These are phyloP conservation scores for Udeniomyces megalosporus DNA, from an alignment of 768 basidiomycete genomes.

Conservation along the genomic window DNA sequence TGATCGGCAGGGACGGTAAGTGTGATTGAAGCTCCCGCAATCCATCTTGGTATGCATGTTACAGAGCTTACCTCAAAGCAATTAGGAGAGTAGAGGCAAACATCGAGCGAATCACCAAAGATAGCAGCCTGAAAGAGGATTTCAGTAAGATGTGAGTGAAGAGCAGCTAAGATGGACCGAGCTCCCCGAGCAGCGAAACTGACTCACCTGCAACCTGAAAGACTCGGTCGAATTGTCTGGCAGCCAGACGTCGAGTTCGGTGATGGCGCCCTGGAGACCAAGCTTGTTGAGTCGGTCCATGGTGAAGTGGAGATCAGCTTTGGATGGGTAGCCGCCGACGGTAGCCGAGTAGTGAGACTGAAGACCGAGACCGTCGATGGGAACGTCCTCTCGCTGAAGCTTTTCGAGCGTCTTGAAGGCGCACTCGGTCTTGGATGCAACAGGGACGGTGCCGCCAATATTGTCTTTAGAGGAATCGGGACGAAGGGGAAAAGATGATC, in stretches of 20 bases:
- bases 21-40: too few relatives aligned
- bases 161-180: too few relatives aligned
- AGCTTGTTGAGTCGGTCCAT: conserved; percentile 3
- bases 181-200: too few relatives aligned
- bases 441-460: neutral
- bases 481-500: too few relatives aligned
- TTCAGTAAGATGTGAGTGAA: neutral
- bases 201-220: neutral
- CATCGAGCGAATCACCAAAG: conserved; percentile 6
- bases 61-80: conserved; percentile 6
- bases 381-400: neutral
- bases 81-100: conserved; percentile 14
- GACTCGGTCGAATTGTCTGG: conserved; percentile 5
- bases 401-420: neutral
- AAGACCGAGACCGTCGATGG: neutral
- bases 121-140: conserved; percentile 2
- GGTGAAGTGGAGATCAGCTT: conserved; percentile 5
- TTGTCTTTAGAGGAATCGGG: neutral
- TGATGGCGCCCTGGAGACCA: conserved; percentile 8
- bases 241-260: conserved; percentile 15
- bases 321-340: neutral
- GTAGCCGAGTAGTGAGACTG: neutral
- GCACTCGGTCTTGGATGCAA: neutral
- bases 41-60: too few relatives aligned
- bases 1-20: neutral